These are phyloP conservation scores for Pyrus communis DNA, from an alignment of 306 rosid species.

Conservation along the genomic window DNA sequence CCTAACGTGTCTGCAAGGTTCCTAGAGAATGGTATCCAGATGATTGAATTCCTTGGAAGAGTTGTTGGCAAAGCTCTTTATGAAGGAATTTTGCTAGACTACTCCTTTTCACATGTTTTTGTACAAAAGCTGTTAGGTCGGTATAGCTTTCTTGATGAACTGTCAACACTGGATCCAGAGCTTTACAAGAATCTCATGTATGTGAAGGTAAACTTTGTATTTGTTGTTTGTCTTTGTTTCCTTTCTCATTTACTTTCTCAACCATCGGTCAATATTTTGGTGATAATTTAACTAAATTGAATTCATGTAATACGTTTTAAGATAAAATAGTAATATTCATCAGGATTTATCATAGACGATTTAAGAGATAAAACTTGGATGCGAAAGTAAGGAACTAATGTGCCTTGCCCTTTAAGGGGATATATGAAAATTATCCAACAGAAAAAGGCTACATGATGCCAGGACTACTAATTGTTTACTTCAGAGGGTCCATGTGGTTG, in stretches of 20 bases:
- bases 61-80: conserved; percentile 96
- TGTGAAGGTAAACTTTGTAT: conserved; percentile 64
- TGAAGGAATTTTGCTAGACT: conserved; percentile 94
- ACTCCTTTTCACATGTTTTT: conserved; percentile 91
- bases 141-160: conserved; percentile 90
- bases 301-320: background rate
- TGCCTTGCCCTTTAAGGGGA: background rate
- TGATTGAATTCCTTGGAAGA: conserved; percentile 98
- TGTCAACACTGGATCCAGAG: conserved; percentile 95
- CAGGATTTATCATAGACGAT: background rate
- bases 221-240: background rate
- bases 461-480: background rate
- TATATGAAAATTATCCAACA: background rate
- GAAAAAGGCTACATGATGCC: background rate
- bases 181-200: conserved; percentile 86
- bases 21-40: conserved; percentile 84
- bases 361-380: background rate
- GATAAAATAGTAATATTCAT: background rate
- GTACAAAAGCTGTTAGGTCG: conserved; percentile 90
- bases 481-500: background rate
- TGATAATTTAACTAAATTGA: background rate
- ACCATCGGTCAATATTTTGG: background rate
- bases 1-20: conserved; percentile 81
- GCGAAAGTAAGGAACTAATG: background rate
- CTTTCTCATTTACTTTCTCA: background rate